Evolutionary conservation across 2,329 filamentous ascomycete species (phyloP).

Genomic region (Venturia aucupariae): DNA sequence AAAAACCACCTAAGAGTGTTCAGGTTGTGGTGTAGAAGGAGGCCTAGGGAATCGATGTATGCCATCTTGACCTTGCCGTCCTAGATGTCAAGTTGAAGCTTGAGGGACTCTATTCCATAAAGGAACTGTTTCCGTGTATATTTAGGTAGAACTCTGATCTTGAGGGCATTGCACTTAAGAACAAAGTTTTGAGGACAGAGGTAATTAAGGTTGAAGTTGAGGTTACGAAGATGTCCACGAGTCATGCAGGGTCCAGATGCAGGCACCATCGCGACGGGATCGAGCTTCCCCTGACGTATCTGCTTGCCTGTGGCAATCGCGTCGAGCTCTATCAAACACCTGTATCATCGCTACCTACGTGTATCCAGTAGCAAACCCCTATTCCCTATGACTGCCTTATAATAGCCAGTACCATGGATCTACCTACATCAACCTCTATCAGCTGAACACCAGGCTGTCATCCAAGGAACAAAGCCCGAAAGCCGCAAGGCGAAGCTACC

Average conservation of each 20-base stretch:
- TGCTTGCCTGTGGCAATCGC: background rate
- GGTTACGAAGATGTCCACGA: background rate
- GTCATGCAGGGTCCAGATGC: conserved; percentile 3
- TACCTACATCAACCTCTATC: background rate
- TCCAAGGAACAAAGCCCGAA: background rate
- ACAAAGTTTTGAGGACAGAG: no score
- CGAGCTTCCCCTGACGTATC: background rate
- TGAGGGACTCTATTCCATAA: no score
- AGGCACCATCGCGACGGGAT: background rate
- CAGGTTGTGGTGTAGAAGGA: no score
- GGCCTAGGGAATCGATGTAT: no score
- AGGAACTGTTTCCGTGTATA: no score
- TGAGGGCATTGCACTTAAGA: no score
- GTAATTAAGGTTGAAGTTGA: no score
- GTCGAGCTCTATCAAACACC: background rate
- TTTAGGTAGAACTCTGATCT: no score
- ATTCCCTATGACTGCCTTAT: background rate
- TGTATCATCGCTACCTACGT: background rate
- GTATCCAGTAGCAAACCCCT: background rate
- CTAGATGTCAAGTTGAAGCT: no score
- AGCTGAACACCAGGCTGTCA: background rate
- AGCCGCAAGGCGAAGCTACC: background rate
- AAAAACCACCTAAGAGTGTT: no score
- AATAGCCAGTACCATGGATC: background rate
- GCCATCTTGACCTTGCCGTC: no score